Base-by-base conservation (phyloP, 2,329 filamentous ascomycete species). In the Fusarium scirpi region DNA sequence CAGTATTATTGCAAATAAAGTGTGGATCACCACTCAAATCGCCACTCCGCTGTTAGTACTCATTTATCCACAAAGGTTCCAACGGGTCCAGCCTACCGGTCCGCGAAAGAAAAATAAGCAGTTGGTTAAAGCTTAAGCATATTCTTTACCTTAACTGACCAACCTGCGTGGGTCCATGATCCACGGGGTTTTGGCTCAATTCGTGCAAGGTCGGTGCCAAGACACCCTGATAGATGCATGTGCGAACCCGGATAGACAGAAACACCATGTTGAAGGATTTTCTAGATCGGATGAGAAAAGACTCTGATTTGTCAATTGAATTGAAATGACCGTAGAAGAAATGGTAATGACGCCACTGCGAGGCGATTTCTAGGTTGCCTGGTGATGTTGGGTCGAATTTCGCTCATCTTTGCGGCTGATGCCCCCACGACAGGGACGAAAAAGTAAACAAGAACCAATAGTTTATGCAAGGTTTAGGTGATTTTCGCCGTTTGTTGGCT, bases 191-290 rank as follows among this genome's bases (percentile, higher is more conserved):
- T 20, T 34, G 34, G 34, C n/a, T 60, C 44, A 25, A 59, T 53
- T 54, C 8, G 32, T 46, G 16, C 13, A 48, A 54, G 16, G 5
- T 34, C 38, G 11, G 20, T 65, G 65, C 55, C 55, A 62, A 68
- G 62, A 56, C 58, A 75, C 73, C 73, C 54, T 76, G 73, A 75
- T 76, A 72, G 73, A 38, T 64, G 56, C 49, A 59, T 57, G 34
- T 61, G 64, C 55, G 73, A 74, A 75, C 73, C 73, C 58, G 61
- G 73, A 75, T 75, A 67, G 73, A 56, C 58, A 61, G 30, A 25
- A 54, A 5, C 46, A 54, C 53, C 45, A 34, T 15, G 30, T 30
- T 55, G 30, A 55, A 41, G 29, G 30, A 34, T 48, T 18, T 34
- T 47, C 30, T 44, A 41, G 45, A 22, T 34, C 16, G 2, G 13